These are phyloP conservation scores for Aureobasidium sp. DNA, from an alignment of 2,329 filamentous ascomycete species.

Conservation along the genomic window DNA sequence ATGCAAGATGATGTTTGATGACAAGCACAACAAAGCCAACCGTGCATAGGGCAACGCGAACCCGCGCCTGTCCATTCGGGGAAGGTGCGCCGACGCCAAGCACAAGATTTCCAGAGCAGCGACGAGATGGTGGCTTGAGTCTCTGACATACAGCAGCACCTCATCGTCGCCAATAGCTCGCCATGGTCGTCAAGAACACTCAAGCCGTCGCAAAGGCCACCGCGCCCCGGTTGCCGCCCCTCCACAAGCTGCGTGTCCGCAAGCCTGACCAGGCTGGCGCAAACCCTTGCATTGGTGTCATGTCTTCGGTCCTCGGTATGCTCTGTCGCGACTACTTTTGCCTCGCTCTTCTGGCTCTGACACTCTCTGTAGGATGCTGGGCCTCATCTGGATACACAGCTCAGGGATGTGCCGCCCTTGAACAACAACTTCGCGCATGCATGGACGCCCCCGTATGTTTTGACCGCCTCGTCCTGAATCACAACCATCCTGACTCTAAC, in stretches of 20 bases:
- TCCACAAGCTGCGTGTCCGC: slow-evolving; percentile 57
- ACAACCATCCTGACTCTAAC: slow-evolving; percentile 6
- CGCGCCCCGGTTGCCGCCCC: slow-evolving; percentile 49
- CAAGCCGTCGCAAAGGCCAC: slow-evolving; percentile 28
- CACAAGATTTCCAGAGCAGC: background rate
- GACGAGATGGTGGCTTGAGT: background rate
- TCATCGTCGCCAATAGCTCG: slow-evolving; percentile 6
- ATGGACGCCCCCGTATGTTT: slow-evolving; percentile 73
- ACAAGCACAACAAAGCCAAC: slow-evolving; percentile 9
- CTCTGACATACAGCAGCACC: background rate
- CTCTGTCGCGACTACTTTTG: slow-evolving; percentile 10
- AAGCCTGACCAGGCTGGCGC: slow-evolving; percentile 55
- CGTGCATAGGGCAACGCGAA: background rate
- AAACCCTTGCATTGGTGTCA: slow-evolving; percentile 59
- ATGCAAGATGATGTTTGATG: slow-evolving; percentile 5
- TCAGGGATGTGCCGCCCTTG: slow-evolving; percentile 54
- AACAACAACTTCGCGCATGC: slow-evolving; percentile 55
- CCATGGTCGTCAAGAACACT: slow-evolving; percentile 30
- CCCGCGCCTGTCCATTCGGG: background rate
- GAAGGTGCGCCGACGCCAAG: slow-evolving; percentile 13
- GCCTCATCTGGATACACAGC: slow-evolving; percentile 66
- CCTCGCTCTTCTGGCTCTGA: background rate
- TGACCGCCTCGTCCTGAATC: background rate
- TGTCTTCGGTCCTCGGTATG: slow-evolving; percentile 61
- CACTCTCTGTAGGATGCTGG: slow-evolving; percentile 61